These are phyloP conservation scores for Colletotrichum caudatum DNA, from an alignment of 2,329 filamentous ascomycete genomes.

Conservation along the genomic window DNA sequence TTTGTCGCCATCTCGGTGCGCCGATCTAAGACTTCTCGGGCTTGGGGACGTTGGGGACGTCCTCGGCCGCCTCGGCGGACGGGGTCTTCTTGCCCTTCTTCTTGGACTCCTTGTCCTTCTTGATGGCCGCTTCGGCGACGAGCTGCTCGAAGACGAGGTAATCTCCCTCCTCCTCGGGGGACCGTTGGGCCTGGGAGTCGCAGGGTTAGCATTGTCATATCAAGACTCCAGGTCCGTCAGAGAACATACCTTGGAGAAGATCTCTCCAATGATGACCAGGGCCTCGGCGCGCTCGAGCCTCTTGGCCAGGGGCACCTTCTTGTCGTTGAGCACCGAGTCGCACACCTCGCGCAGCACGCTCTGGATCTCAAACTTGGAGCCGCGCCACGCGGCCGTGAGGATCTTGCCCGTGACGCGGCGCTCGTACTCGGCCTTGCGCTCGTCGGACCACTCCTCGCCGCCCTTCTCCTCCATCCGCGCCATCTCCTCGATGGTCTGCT, in stretches of 20 bases:
- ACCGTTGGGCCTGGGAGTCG: constrained; percentile 77
- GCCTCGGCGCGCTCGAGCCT: constrained; percentile 91
- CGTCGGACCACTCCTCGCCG: constrained; percentile 97
- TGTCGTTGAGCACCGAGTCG: constrained; percentile 84
- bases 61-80: constrained; percentile 46
- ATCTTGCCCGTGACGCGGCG: constrained; percentile 97
- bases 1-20: background rate
- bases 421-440: constrained; percentile 96
- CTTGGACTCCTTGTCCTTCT: constrained; percentile 90
- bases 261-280: constrained; percentile 86
- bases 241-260: constrained; percentile 82
- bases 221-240: background rate
- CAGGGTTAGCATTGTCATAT: constrained; percentile 40
- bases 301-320: constrained; percentile 85
- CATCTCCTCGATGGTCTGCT: constrained; percentile 99
- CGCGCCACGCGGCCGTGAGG: constrained; percentile 93
- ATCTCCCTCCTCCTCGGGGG: constrained; percentile 96
- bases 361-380: constrained; percentile 98
- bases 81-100: constrained; percentile 69
- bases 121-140: constrained; percentile 94
- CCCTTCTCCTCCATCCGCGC: constrained; percentile 93
- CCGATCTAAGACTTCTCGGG: constrained; percentile 30
- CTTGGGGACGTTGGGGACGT: constrained; percentile 47
- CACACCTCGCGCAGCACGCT: constrained; percentile 95
- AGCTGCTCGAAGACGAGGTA: constrained; percentile 99